Evolutionary conservation across 495 filamentous ascomycete genomes (phyloP), one percentile per base, ranked within the genome.

Genomic region (Penicillium crystallinum): DNA sequence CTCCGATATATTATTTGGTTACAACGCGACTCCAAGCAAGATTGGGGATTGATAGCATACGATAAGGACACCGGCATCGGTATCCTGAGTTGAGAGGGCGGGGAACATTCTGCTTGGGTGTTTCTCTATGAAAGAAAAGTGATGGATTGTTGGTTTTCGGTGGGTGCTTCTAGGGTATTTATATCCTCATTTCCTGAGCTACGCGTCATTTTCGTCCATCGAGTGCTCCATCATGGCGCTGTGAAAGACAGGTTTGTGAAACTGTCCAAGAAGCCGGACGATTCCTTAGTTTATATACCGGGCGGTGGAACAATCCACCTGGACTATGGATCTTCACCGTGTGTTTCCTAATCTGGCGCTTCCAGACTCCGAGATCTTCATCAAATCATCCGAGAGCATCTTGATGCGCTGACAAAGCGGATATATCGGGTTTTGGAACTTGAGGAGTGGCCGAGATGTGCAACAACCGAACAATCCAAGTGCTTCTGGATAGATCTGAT

Each of bases 1-100:
- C 78, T 15, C 78, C 78, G 36, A 38, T 38, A 38, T 38, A 19
- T 6, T 10, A 35, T 19, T 11, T 38, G 5, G 36, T 38, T 9
- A 38, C 17, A 38, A 38, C 36, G 36, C 36, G 36, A 21, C 15
- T 38, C 36, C 34, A 36, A 18, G n/a, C 6, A 14, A 6, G n/a
- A 4, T 18, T 36, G 17, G 6, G n/a, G 34, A 15, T 36, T 36
- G n/a, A 17, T 17, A 36, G 34, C 34, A 36, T 36, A 36, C 34
- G 14, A 36, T 36, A 15, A 36, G 14, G 34, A 36, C n/a, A 0
- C 34, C 34, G 1, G 14, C 14, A 14, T 36, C 18, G 34, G n/a
- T n/a, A 6, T 17, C 34, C 7, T 36, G n/a, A 15, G n/a, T 18
- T 36, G 34, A 17, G 9, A 17, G 1, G 18, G 1, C 18, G 34